phyloP scores from a whole-genome alignment of 2,329 filamentous ascomycete genomes.

The Colletotrichum salicis region DNA sequence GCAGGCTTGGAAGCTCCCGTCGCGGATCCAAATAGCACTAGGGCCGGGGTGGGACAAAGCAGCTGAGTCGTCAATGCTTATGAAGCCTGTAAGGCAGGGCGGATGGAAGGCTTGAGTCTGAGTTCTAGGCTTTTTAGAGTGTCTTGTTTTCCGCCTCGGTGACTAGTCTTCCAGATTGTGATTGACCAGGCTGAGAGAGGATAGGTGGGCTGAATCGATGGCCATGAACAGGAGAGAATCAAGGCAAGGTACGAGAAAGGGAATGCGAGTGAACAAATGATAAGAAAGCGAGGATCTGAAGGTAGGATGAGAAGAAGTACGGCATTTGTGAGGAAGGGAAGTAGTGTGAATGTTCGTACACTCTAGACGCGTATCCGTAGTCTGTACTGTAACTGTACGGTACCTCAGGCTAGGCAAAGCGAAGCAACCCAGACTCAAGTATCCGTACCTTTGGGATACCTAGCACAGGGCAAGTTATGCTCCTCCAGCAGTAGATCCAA shows the following conservation, averaged over 20 bases:
- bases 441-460: background rate
- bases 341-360: background rate
- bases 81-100: conserved; percentile 8
- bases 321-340: background rate
- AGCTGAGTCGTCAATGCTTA: conserved; percentile 20
- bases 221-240: background rate
- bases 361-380: background rate
- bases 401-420: background rate
- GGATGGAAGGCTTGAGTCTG: background rate
- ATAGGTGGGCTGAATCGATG: background rate
- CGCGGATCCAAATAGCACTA: conserved; percentile 34
- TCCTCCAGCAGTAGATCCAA: background rate
- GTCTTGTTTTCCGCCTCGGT: background rate
- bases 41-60: conserved; percentile 26
- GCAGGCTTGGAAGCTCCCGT: conserved; percentile 32
- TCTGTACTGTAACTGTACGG: background rate
- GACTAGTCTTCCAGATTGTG: background rate
- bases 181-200: background rate
- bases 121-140: background rate
- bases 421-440: background rate
- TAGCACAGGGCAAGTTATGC: background rate
- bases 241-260: background rate
- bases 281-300: background rate
- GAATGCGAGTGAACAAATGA: background rate
- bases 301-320: background rate